Percentiles rank a stretch among this genome's conserved stretches.
phyloP scores from a whole-genome alignment of 441 rosid species.

The Dalechampia spathulata region DNA sequence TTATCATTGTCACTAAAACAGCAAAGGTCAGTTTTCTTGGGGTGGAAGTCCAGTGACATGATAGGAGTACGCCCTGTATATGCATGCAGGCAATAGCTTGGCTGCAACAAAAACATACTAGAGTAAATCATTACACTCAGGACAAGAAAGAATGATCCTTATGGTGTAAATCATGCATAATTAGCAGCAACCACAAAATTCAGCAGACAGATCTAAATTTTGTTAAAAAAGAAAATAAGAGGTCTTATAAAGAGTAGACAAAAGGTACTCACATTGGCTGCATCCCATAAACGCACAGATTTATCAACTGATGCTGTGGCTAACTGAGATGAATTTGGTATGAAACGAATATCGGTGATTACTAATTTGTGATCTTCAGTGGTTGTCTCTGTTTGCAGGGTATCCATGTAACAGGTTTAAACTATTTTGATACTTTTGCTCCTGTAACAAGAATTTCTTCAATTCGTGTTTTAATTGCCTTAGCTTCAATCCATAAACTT shows the following conservation, averaged over 20 bases:
- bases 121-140: conserved; percentile 11
- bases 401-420: too few relatives aligned
- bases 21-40: conserved; percentile 52
- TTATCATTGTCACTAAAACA: conserved; percentile 53
- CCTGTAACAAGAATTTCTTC: too few relatives aligned
- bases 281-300: conserved; percentile 67
- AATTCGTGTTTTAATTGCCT: too few relatives aligned
- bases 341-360: conserved; percentile 61
- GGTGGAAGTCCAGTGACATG: conserved; percentile 77
- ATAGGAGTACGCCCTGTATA: conserved; percentile 42
- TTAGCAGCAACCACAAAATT: too few relatives aligned
- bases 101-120: conserved; percentile 31
- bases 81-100: conserved; percentile 40
- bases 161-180: too few relatives aligned
- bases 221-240: too few relatives aligned
- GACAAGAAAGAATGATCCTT: neutral
- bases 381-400: conserved; percentile 42
- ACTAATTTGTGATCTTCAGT: conserved; percentile 55
- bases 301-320: conserved; percentile 62
- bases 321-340: conserved; percentile 59
- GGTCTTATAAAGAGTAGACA: conserved; percentile 7
- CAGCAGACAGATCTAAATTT: too few relatives aligned
- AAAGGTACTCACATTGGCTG: conserved; percentile 38
- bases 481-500: too few relatives aligned
- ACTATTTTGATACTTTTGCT: too few relatives aligned